A percentile compares a stretch with the other conserved stretches of the same genome.
phyloP scores from a whole-genome alignment of 2,329 filamentous ascomycete genomes.

The Cryphonectria japonica region DNA sequence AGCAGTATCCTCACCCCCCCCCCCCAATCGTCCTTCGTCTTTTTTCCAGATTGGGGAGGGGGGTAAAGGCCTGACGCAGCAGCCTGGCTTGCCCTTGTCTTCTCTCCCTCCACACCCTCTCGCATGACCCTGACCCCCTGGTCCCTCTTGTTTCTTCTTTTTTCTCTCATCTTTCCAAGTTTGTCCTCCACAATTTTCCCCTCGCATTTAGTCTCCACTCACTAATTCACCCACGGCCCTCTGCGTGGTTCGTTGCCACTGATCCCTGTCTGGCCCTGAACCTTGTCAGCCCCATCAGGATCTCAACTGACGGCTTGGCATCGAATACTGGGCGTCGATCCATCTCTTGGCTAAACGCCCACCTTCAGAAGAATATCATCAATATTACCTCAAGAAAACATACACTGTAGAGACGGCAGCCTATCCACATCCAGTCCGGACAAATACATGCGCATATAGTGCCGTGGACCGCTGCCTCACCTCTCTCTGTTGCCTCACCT shows the following conservation, averaged over 20 bases:
- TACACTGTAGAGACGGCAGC: not conserved
- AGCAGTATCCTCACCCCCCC: not conserved
- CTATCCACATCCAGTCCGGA: not conserved
- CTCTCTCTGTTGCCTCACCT: not conserved
- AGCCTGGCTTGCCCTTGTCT: not conserved
- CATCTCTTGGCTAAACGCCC: not conserved
- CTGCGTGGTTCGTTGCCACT: not conserved
- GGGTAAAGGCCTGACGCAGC: not conserved
- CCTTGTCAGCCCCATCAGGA: constrained; percentile 10
- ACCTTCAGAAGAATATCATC: not conserved
- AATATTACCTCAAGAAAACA: not conserved
- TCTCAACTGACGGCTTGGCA: constrained; percentile 17
- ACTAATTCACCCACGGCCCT: not conserved
- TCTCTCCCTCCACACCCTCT: not conserved
- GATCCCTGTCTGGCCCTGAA: not conserved
- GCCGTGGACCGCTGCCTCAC: not conserved
- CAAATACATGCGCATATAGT: not conserved
- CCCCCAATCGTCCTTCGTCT: not conserved
- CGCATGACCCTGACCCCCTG: not conserved
- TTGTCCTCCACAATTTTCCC: constrained; percentile 2
- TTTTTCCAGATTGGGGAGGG: not conserved
- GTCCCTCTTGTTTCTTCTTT: not conserved
- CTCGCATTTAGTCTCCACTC: not conserved
- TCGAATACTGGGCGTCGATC: not conserved
- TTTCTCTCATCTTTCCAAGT: not conserved